Evolutionary conservation across 768 basidiomycete genomes (phyloP), one percentile per base, ranked within the genome.

Genomic region (Rhodotorula paludigena): DNA sequence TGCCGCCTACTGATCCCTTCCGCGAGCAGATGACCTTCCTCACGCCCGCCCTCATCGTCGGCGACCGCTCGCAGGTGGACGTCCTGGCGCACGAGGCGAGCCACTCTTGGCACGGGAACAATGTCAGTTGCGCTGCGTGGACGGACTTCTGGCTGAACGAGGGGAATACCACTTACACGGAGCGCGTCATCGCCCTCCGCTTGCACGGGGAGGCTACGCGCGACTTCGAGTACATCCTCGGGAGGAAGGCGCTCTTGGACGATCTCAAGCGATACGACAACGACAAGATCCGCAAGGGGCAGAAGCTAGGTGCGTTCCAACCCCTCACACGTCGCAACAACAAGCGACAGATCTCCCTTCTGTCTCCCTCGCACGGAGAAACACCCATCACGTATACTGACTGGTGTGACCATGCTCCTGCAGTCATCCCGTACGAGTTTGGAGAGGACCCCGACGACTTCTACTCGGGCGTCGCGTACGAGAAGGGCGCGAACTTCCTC

Each of bases 401-500:
- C 11, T n/a, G 14, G 7, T 9, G 32, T n/a, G n/a, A n/a, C n/a
- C 12, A 9, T 9, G 38, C 39, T 42, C 41, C 33, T 25, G 30
- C 60, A 60, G 63, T 55, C 38, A 73, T 74, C 36, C 66, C 63
- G 2, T 72, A 69, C 54, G 48, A 49, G 55, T 28, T 49, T 3
- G 76, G 76, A 1, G 72, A 74, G 42, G 74, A 78, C 60, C 74
- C 76, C 10, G 75, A 76, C 58, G 77, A 74, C 38, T 71, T 64
- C 16, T 66, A 67, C 69, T 88, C 75, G 85, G 77, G 81, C 57
- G 81, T 96, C 52, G 88, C 92, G 2, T 51, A 63, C 52, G 52
- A 89, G 77, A 89, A 93, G 78, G 93, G 93, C 33, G 83, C 89
- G 12, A 94, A 92, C 77, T 85, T 98, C 73, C 80, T 98, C 23